These are phyloP conservation scores for Entomortierella beljakovae DNA, from an alignment of 192 early-diverging fungal species.

Conservation along the genomic window DNA sequence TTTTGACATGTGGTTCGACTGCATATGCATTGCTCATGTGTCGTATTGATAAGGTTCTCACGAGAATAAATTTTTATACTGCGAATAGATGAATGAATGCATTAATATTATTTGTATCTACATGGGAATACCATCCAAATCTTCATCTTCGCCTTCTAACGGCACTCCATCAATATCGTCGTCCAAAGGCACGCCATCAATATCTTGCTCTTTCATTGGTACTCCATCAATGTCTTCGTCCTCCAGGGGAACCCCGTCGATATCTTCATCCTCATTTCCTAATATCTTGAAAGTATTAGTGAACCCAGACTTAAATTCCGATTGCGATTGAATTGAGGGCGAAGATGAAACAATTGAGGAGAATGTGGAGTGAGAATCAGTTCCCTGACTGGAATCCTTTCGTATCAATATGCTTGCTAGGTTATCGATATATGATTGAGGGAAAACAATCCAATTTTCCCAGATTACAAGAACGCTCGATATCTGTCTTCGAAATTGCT, in stretches of 20 bases:
- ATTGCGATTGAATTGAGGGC: neutral
- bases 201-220: constrained; percentile 48
- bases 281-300: neutral
- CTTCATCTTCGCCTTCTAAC: constrained; percentile 18
- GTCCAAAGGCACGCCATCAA: constrained; percentile 62
- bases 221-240: constrained; percentile 38
- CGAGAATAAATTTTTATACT: too few species aligned
- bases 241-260: constrained; percentile 19
- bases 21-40: too few species aligned
- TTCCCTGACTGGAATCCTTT: constrained; percentile 4
- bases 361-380: constrained; percentile 5
- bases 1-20: too few species aligned
- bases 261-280: constrained; percentile 18
- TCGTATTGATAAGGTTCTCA: too few species aligned
- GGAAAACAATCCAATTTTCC: constrained; percentile 94
- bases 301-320: neutral
- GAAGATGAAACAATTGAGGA: constrained; percentile 8
- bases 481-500: constrained; percentile 79
- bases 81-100: too few species aligned
- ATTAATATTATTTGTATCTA: too few species aligned
- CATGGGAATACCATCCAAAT: constrained; percentile 24
- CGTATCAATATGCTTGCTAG: constrained; percentile 64
- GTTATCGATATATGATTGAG: constrained; percentile 70
- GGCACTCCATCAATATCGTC: constrained; percentile 54
- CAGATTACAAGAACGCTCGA: constrained; percentile 78